Percentiles rank a stretch among this genome's conserved stretches.
Conservation (phyloP, 306 rosid genomes). For the Vicia sativa region DNA sequence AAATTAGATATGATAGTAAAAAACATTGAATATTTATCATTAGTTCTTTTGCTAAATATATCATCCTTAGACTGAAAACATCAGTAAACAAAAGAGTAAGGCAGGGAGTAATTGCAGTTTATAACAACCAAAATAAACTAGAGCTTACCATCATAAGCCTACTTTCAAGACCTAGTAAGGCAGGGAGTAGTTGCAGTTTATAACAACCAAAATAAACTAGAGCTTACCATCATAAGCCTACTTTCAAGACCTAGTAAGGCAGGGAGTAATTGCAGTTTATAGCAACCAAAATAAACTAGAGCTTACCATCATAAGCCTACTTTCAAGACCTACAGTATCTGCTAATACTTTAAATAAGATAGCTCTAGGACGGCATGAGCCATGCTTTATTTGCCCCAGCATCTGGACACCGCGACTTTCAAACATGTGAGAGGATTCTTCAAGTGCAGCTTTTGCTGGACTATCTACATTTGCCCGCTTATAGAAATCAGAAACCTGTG, state of each 20-base stretch:
- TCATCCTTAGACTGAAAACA: conserved; percentile 18
- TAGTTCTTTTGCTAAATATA: conserved; percentile 20
- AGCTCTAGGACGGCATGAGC: conserved; percentile 96
- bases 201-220: conserved; percentile 32
- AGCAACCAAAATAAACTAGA: conserved; percentile 33
- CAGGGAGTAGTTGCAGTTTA: conserved; percentile 11
- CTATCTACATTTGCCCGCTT: conserved; percentile 79
- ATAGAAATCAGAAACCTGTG: conserved; percentile 88
- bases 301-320: conserved; percentile 87
- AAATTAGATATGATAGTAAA: conserved; percentile 21
- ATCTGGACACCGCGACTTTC: conserved; percentile 82
- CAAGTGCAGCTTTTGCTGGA: conserved; percentile 84
- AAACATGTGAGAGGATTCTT: conserved; percentile 78
- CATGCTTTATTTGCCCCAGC: conserved; percentile 88
- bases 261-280: conserved; percentile 14
- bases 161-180: too few relatives aligned
- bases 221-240: conserved; percentile 83
- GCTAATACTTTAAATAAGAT: conserved; percentile 94
- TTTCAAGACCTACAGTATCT: conserved; percentile 91
- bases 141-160: too few relatives aligned
- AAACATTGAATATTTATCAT: conserved; percentile 28
- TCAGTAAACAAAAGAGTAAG: not conserved
- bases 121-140: too few relatives aligned
- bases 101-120: too few relatives aligned
- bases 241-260: conserved; percentile 78